phyloP scores from a whole-genome alignment of 441 rosid genomes.

The Viola pubescens region DNA sequence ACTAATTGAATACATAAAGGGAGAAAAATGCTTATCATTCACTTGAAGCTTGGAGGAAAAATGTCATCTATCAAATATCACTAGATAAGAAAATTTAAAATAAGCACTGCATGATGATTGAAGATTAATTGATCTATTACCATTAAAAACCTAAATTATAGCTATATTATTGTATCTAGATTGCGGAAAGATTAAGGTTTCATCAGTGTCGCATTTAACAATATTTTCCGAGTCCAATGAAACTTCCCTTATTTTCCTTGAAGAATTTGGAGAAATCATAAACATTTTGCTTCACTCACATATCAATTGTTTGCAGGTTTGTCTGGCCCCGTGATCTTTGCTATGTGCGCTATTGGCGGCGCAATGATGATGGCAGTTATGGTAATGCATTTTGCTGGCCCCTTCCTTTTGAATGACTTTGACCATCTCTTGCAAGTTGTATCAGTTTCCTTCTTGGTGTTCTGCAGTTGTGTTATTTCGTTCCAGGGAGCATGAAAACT shows the following conservation, averaged over 20 bases:
- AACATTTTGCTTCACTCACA: not conserved
- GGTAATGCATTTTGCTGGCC: constrained; percentile 36
- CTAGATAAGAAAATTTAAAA: too few relatives aligned
- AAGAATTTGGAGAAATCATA: not conserved
- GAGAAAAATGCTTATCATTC: too few relatives aligned
- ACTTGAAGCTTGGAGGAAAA: too few relatives aligned
- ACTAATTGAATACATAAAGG: too few relatives aligned
- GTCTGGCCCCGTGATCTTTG: constrained; percentile 99
- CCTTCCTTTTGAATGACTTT: constrained; percentile 15
- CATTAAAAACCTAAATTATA: too few relatives aligned
- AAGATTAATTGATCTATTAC: too few relatives aligned
- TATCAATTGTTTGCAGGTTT: constrained; percentile 46
- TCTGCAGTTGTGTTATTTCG: constrained; percentile 92
- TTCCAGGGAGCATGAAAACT: constrained; percentile 93
- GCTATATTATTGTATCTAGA: too few relatives aligned
- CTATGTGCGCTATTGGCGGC: constrained; percentile 95
- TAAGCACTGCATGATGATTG: too few relatives aligned
- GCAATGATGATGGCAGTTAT: constrained; percentile 97
- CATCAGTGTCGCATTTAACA: too few relatives aligned
- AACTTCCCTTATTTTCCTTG: not conserved
- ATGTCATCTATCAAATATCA: too few relatives aligned
- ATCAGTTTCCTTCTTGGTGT: constrained; percentile 19
- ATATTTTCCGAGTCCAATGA: not conserved
- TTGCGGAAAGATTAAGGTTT: too few relatives aligned
- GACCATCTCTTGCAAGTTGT: constrained; percentile 10